Percentiles rank a stretch among this genome's conserved stretches.
Conservation (phyloP, 441 rosid genomes). For the Corymbia citriodora region DNA sequence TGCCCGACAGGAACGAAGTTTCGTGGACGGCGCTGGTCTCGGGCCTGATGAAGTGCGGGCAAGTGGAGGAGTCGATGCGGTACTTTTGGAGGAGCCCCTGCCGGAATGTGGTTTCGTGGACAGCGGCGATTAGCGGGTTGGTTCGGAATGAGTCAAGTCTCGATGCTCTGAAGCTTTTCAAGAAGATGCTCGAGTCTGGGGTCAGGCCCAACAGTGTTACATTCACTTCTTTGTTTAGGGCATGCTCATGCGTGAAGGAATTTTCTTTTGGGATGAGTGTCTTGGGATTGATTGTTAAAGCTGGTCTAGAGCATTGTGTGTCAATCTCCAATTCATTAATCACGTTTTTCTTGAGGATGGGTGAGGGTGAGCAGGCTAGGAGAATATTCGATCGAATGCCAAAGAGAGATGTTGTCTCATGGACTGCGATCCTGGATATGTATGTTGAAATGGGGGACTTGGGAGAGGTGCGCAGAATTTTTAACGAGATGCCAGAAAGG, state of each 20-base stretch:
- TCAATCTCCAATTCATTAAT: slow-evolving; percentile 53
- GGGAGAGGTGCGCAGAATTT: slow-evolving; percentile 39
- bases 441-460: slow-evolving; percentile 34
- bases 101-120: slow-evolving; percentile 47
- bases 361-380: slow-evolving; percentile 30
- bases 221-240: slow-evolving; percentile 36
- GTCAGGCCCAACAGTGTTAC: slow-evolving; percentile 47
- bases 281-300: slow-evolving; percentile 37
- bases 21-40: slow-evolving; percentile 53
- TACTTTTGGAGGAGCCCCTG: slow-evolving; percentile 50
- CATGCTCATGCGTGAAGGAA: slow-evolving; percentile 29
- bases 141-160: slow-evolving; percentile 37
- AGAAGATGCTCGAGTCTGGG: slow-evolving; percentile 30
- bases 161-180: slow-evolving; percentile 40
- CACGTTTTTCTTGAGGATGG: slow-evolving; percentile 39
- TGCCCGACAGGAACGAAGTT: slow-evolving; percentile 52
- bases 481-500: slow-evolving; percentile 47
- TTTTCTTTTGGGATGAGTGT: slow-evolving; percentile 32
- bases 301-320: slow-evolving; percentile 34
- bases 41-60: slow-evolving; percentile 49
- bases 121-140: slow-evolving; percentile 45
- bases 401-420: slow-evolving; percentile 45
- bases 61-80: slow-evolving; percentile 41
- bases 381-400: slow-evolving; percentile 38
- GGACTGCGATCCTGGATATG: slow-evolving; percentile 51